Evolutionary conservation across 495 filamentous ascomycete genomes (phyloP).

Genomic region (Gamarada debralockiae): DNA sequence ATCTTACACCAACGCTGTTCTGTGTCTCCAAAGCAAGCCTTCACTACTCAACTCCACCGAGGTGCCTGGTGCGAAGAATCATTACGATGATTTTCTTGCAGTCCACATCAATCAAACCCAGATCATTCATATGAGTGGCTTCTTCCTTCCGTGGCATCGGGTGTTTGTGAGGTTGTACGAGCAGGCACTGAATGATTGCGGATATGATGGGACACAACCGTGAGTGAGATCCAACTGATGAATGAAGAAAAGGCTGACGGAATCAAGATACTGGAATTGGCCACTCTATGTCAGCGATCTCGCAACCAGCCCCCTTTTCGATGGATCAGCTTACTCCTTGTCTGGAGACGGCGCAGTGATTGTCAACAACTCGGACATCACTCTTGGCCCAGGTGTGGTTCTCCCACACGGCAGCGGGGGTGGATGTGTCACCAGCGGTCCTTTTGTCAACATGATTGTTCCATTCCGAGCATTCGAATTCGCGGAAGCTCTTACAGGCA

Average conservation of each 20-base stretch:
- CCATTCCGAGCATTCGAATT: too few species aligned
- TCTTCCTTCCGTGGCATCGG: constrained; percentile 69
- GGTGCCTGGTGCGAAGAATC: constrained; percentile 29
- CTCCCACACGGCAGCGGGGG: constrained; percentile 49
- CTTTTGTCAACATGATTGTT: constrained; percentile 46
- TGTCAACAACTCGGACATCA: constrained; percentile 22
- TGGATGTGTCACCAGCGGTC: constrained; percentile 59
- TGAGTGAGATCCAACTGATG: background rate
- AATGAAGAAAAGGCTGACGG: background rate
- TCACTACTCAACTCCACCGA: constrained; percentile 32
- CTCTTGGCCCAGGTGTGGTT: constrained; percentile 25
- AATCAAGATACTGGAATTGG: constrained; percentile 16
- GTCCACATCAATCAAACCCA: constrained; percentile 63
- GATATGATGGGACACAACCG: constrained; percentile 52
- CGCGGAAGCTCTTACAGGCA: too few species aligned
- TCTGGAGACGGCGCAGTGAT: constrained; percentile 55
- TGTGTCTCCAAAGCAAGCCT: constrained; percentile 54
- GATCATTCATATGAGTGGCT: constrained; percentile 55
- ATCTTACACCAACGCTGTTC: constrained; percentile 58
- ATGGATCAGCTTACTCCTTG: constrained; percentile 56
- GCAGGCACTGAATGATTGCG: constrained; percentile 66
- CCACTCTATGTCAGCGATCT: constrained; percentile 28
- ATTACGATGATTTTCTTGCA: constrained; percentile 67
- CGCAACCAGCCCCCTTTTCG: constrained; percentile 58
- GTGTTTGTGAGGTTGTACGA: constrained; percentile 64